Base-by-base conservation (phyloP, 805 yeast genomes). In the Metschnikowia gelsemii region DNA sequence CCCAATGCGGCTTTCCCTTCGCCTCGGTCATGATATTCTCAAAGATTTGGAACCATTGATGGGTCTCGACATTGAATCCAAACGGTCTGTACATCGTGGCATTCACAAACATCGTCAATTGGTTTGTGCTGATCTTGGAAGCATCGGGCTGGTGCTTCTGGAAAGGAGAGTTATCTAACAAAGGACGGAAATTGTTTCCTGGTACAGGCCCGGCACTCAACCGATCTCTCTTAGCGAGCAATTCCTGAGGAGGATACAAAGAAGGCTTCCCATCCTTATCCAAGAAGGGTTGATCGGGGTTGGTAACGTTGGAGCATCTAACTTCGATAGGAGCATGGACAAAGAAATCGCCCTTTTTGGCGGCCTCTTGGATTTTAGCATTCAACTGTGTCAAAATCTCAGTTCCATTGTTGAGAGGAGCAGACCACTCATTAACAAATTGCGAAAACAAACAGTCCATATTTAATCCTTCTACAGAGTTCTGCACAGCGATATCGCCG, bases 11-110 rank as follows among this genome's bases (percentile, higher is more conserved):
- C 61, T 82, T 86, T 32, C 99, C 99, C 26, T 85, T 89, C 21
- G 84, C 89, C 20, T 78, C 80, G 37, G 73, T 74, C 73, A 90
- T 70, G 1, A 87, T 77, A 39, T 78, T 76, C 64, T 91, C 99
- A 62, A 91, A 91, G n/a, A 73, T 70, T 36, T 76, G 75, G 64
- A 77, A 91, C 96, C 97, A 91, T 51, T 79, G 74, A 33, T 78
- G 79, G 25, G 88, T 80, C 32, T 85, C 82, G 8, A 89, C 82
- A 55, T 81, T 76, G 42, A 78, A 75, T 25, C 77, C 75, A 64
- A 91, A 91, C n/a, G 99, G 99, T 63, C 97, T 76, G 63, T 90
- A 91, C 80, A 91, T 86, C 1, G 98, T 91, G 6, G 96, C 96
- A 59, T 91, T 93, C 55, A 91, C 75, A 66, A 85, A 89, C 45